Conservation (phyloP, 2,329 filamentous ascomycete genomes). For the Byssochlamys sp. region DNA sequence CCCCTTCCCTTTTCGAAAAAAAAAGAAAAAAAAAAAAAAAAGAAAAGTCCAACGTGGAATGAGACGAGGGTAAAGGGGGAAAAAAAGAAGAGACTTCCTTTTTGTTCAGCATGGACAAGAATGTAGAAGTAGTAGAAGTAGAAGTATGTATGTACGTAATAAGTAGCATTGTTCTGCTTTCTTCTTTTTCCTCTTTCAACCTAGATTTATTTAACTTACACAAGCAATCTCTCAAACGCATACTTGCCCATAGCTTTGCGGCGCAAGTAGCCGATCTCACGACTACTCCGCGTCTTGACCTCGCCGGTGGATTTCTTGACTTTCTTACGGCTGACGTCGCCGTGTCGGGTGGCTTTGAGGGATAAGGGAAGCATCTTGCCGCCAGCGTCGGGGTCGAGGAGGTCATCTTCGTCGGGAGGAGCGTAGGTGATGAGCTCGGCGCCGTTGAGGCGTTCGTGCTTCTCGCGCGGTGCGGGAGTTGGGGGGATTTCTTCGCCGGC, state of each 20-base stretch:
- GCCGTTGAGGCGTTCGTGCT: slow-evolving; percentile 30
- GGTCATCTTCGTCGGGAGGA: slow-evolving; percentile 17
- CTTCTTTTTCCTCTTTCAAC: too few species aligned
- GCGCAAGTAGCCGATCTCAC: slow-evolving; percentile 68
- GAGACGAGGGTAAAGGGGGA: too few species aligned
- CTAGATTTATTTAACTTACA: slow-evolving; percentile 37
- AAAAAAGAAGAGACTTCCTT: too few species aligned
- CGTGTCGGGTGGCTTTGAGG: slow-evolving; percentile 50
- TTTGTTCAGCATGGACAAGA: too few species aligned
- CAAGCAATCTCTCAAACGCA: slow-evolving; percentile 65
- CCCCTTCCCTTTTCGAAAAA: too few species aligned
- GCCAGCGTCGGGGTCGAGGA: slow-evolving; percentile 20
- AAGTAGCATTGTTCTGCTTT: too few species aligned
- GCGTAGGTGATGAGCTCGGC: slow-evolving; percentile 28
- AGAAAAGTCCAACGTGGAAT: too few species aligned
- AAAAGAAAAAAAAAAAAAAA: too few species aligned
- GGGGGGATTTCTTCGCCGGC: slow-evolving; percentile 5
- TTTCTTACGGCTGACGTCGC: slow-evolving; percentile 36
- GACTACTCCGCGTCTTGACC: slow-evolving; percentile 55
- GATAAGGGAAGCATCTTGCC: slow-evolving; percentile 59
- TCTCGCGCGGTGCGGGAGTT: slow-evolving; percentile 15
- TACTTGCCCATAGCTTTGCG: slow-evolving; percentile 75
- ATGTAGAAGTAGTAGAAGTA: too few species aligned
- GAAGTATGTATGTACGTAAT: too few species aligned
- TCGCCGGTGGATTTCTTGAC: slow-evolving; percentile 58